Percentiles rank a stretch among this genome's conserved stretches.
Conservation (phyloP, 768 basidiomycete species). For the Cantharellus anzutake region DNA sequence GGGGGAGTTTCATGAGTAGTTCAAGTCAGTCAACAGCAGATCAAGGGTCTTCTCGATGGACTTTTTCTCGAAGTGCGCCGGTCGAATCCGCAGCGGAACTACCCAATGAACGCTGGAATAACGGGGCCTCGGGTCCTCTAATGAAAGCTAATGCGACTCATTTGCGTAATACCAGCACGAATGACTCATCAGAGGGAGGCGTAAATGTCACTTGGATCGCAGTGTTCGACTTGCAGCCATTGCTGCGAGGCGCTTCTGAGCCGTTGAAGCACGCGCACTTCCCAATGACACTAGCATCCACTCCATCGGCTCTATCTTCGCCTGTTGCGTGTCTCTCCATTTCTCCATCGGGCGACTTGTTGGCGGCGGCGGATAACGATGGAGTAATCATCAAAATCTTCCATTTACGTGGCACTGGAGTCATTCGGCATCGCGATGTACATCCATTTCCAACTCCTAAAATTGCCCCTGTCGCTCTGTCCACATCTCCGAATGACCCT, state of each 20-base stretch:
- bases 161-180: background rate
- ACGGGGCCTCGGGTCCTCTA: background rate
- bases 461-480: background rate
- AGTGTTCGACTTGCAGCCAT: background rate
- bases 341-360: slow-evolving; percentile 5
- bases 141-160: background rate
- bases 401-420: slow-evolving; percentile 1
- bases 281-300: slow-evolving; percentile 2
- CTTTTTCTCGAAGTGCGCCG: slow-evolving; percentile 46
- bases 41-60: slow-evolving; percentile 14
- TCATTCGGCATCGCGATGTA: background rate
- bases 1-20: slow-evolving; percentile 30
- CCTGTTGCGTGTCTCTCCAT: slow-evolving; percentile 1
- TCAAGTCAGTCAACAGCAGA: background rate
- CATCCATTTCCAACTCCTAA: background rate
- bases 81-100: slow-evolving; percentile 16
- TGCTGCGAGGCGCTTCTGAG: background rate
- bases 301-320: background rate
- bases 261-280: slow-evolving; percentile 6
- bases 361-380: slow-evolving; percentile 5
- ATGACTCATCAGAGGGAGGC: background rate
- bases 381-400: slow-evolving; percentile 6
- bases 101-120: background rate
- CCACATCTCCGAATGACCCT: background rate
- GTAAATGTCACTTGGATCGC: background rate